Evolutionary conservation across 140 eudicot species (phyloP).

Genomic region (Cichorium intybus): DNA sequence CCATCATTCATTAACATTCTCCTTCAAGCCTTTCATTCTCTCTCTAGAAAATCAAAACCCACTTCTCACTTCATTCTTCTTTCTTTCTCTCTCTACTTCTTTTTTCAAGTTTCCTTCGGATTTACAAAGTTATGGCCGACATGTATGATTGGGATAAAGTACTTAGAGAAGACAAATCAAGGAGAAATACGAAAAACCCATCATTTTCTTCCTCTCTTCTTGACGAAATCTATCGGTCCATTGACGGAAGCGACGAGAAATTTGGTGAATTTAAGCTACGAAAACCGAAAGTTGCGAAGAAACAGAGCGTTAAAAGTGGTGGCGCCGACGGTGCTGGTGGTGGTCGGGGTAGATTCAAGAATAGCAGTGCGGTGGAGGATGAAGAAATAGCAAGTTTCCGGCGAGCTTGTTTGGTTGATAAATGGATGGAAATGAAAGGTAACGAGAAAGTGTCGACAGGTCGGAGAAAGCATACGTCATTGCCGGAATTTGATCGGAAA

Average conservation of each 20-base stretch:
- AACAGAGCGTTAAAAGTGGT: neutral
- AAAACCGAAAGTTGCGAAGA: slow-evolving; percentile 29
- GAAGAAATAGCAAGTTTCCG: slow-evolving; percentile 49
- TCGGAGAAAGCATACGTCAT: slow-evolving; percentile 1
- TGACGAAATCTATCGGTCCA: slow-evolving; percentile 70
- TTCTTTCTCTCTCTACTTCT: slow-evolving; percentile 10
- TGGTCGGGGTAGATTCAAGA: slow-evolving; percentile 16
- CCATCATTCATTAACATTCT: slow-evolving; percentile 24
- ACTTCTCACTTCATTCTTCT: neutral
- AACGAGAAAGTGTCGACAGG: slow-evolving; percentile 27
- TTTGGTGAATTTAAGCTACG: slow-evolving; percentile 23
- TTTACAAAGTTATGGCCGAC: slow-evolving; percentile 6
- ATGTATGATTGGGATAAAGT: slow-evolving; percentile 55
- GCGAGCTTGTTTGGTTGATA: slow-evolving; percentile 62
- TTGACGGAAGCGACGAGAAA: slow-evolving; percentile 48
- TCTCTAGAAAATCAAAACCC: slow-evolving; percentile 18
- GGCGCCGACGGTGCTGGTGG: slow-evolving; percentile 10
- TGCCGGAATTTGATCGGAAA: slow-evolving; percentile 32
- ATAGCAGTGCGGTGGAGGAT: slow-evolving; percentile 35
- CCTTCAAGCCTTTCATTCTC: slow-evolving; percentile 31
- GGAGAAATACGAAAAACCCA: slow-evolving; percentile 36
- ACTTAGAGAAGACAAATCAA: slow-evolving; percentile 28
- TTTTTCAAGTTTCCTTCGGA: neutral
- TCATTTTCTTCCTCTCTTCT: slow-evolving; percentile 80
- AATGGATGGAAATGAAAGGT: slow-evolving; percentile 67